Evolutionary conservation across 148 eudicot species (phyloP), one percentile per base, ranked within the genome.

Genomic region (Chenopodium quinoa): DNA sequence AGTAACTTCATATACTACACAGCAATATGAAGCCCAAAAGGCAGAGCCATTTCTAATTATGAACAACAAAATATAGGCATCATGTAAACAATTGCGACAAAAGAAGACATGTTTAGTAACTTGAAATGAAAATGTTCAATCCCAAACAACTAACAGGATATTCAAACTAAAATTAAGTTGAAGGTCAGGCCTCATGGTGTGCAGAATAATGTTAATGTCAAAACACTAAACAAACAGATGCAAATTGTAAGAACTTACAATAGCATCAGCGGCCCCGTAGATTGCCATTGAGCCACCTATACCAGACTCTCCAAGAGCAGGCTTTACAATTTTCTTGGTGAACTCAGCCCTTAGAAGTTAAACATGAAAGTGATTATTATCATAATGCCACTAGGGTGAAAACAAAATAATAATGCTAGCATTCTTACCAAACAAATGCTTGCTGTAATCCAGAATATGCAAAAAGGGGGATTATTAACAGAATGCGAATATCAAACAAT

Each of bases 381-480:
- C 73, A 82, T n/a, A 62, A 44, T 62, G 32, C 44, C 40, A 20
- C 62, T 48, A 75, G 34, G 37, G 62, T 1, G 13, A 22, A 22
- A 58, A 47, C 34, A 77, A 46, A 40, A 68, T 2, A 46, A 71
- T 58, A 73, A 75, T 19, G 32, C 64, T 11, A 75, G 71, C 63
- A 60, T 63, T 32, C 67, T 92, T 89, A 96, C 99, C 97, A 93
- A 22, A 96, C 98, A 92, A 93, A 96, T 86, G 97, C 98, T 86
- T 96, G 99, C 83, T 96, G 99, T 79, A 96, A 85, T 86, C 99
- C 99, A 40, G 99, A 96, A 87, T 93, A 96, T 60, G 95, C 98
- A 84, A 96, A 90, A 69, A 96, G 93, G 37, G 99, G 99, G 78
- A 96, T 89, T 78, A 91, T 87, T 82, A 96, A 86, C 54, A 96